A percentile compares a stretch with the other conserved stretches of the same genome.
These are phyloP conservation scores for Coemansia aciculifera DNA, from an alignment of 192 early-diverging fungal genomes.

Conservation along the genomic window DNA sequence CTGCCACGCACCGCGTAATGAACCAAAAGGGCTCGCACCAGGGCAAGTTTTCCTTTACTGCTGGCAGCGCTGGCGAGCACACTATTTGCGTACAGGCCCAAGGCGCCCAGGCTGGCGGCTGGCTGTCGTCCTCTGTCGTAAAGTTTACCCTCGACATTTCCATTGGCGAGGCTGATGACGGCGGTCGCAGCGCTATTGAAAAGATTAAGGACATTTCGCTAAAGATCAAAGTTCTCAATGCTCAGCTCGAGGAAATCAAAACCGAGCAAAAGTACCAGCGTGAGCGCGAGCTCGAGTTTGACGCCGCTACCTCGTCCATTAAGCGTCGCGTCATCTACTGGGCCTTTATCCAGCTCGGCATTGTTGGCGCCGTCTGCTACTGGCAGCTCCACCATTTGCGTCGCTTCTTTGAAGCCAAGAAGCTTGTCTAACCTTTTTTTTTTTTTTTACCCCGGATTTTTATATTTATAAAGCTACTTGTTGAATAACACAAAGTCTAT, in stretches of 20 bases:
- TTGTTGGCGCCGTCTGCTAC: constrained; percentile 72
- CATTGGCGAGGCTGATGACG: constrained; percentile 66
- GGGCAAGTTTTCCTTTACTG: constrained; percentile 91
- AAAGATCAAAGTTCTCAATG: constrained; percentile 79
- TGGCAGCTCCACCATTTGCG: constrained; percentile 90
- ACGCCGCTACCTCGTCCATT: constrained; percentile 78
- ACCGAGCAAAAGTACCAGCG: constrained; percentile 89
- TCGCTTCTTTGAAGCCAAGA: constrained; percentile 88
- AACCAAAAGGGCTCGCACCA: constrained; percentile 70
- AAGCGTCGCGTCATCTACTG: constrained; percentile 84
- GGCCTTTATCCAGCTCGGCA: constrained; percentile 81
- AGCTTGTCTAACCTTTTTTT: constrained; percentile 65
- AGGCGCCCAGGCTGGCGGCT: constrained; percentile 58
- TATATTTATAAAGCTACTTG: neutral
- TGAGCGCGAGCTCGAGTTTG: constrained; percentile 88
- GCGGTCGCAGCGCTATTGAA: constrained; percentile 49
- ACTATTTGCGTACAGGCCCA: constrained; percentile 80
- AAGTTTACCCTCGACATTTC: constrained; percentile 63
- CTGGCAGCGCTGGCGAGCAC: constrained; percentile 87
- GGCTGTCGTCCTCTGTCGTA: constrained; percentile 63
- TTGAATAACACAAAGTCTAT: neutral
- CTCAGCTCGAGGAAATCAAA: constrained; percentile 76
- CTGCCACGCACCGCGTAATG: constrained; percentile 58
- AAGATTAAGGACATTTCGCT: constrained; percentile 64
- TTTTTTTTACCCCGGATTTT: neutral